A percentile compares a stretch with the other conserved stretches of the same genome.
Evolutionary conservation across 2,329 filamentous ascomycete species (phyloP).

Genomic region (Calonectria fujianensis): DNA sequence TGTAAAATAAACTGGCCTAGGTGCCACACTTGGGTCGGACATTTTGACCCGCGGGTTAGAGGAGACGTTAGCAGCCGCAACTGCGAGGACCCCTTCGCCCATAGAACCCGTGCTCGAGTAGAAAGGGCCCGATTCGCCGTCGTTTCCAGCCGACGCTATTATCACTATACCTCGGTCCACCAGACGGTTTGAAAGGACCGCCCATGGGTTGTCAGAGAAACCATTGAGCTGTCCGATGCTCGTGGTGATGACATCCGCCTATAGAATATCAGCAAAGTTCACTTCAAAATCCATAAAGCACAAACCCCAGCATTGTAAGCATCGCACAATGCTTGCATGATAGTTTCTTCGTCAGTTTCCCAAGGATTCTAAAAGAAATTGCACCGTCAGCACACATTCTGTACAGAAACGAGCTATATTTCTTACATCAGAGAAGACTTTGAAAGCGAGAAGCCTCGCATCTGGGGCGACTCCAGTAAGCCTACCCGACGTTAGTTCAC

Average conservation of each 20-base stretch:
- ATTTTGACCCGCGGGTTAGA: conserved; percentile 62
- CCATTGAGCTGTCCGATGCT: conserved; percentile 64
- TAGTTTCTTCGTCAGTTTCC: conserved; percentile 59
- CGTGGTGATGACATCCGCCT: conserved; percentile 67
- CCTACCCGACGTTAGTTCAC: conserved; percentile 50
- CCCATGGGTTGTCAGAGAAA: conserved; percentile 65
- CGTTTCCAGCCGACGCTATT: conserved; percentile 71
- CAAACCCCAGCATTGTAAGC: conserved; percentile 60
- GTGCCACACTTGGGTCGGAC: conserved; percentile 50
- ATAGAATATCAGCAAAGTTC: background rate
- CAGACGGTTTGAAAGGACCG: conserved; percentile 63
- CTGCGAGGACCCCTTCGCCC: conserved; percentile 59
- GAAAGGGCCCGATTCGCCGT: conserved; percentile 69
- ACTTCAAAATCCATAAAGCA: background rate
- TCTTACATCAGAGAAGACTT: conserved; percentile 63
- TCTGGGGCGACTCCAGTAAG: conserved; percentile 68
- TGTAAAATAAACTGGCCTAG: conserved; percentile 67
- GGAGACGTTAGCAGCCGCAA: conserved; percentile 64
- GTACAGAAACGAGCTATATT: background rate
- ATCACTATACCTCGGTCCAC: conserved; percentile 68
- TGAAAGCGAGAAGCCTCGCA: conserved; percentile 66
- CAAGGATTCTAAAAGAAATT: conserved; percentile 50
- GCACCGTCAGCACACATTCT: background rate
- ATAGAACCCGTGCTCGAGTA: conserved; percentile 61
- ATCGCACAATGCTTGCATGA: conserved; percentile 62